A percentile compares a stretch with the other conserved stretches of the same genome.
These are phyloP conservation scores for Alopecurus myosuroides DNA, from an alignment of 176 grass and related monocot genomes.

Conservation along the genomic window DNA sequence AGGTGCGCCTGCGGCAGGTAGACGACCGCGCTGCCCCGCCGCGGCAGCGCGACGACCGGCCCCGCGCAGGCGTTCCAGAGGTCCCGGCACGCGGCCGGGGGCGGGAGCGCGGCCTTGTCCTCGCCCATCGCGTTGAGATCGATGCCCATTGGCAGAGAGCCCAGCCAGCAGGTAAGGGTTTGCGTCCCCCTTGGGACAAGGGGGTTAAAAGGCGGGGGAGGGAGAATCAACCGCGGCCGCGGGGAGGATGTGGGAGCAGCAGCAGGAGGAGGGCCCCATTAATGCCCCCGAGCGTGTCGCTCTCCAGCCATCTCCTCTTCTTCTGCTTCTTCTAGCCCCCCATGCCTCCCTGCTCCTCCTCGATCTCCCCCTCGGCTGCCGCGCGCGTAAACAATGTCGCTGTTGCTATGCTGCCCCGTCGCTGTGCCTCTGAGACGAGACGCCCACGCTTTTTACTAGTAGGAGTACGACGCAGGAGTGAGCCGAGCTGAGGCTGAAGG, in stretches of 20 bases:
- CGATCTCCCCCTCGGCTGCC: slow-evolving; percentile 26
- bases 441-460: slow-evolving; percentile 47
- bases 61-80: slow-evolving; percentile 98
- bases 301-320: slow-evolving; percentile 41
- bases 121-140: slow-evolving; percentile 73
- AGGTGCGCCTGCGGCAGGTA: slow-evolving; percentile 98
- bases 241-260: neutral
- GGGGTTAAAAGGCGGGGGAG: slow-evolving; percentile 23
- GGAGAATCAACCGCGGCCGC: slow-evolving; percentile 18
- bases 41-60: slow-evolving; percentile 69
- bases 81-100: slow-evolving; percentile 55
- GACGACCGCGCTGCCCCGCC: slow-evolving; percentile 72
- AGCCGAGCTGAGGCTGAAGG: neutral
- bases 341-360: slow-evolving; percentile 28
- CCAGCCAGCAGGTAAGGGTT: neutral
- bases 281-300: slow-evolving; percentile 48
- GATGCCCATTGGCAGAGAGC: no score
- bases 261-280: slow-evolving; percentile 22
- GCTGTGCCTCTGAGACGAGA: slow-evolving; percentile 32
- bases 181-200: neutral
- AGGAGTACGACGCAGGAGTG: slow-evolving; percentile 35
- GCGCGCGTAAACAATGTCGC: slow-evolving; percentile 31
- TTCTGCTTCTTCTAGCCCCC: slow-evolving; percentile 20
- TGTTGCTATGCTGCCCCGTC: slow-evolving; percentile 37
- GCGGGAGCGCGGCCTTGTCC: slow-evolving; percentile 37